Conservation (phyloP, 179 eudicot genomes). For the Silene vulgaris region DNA sequence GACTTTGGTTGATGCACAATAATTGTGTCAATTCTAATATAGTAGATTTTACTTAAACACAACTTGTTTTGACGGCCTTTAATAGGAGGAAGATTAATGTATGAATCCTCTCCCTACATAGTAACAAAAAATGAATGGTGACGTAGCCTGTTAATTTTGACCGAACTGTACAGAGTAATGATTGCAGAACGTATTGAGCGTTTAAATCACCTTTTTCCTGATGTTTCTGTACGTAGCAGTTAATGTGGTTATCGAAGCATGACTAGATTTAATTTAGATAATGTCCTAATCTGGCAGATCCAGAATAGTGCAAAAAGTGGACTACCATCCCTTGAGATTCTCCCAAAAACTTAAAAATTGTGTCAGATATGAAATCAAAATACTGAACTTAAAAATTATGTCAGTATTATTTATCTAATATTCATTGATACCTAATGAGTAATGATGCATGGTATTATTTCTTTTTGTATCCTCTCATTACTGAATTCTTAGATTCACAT, state of each 20-base stretch:
- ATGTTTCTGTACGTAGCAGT: background rate
- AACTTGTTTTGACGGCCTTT: background rate
- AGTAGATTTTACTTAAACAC: background rate
- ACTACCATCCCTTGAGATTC: background rate
- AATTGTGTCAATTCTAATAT: background rate
- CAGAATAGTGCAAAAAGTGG: background rate
- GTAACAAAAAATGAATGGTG: conserved; percentile 3
- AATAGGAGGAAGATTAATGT: background rate
- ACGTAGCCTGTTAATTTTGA: background rate
- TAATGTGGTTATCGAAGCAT: background rate
- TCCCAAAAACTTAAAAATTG: background rate
- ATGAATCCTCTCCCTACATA: background rate
- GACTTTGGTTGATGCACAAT: conserved; percentile 14
- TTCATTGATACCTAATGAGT: background rate
- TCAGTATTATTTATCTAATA: background rate
- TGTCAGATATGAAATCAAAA: background rate
- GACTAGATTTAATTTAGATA: background rate
- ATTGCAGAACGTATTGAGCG: background rate
- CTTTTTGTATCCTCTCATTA: background rate
- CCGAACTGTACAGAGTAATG: background rate
- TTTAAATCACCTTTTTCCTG: background rate
- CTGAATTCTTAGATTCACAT: background rate
- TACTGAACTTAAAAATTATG: too few species aligned
- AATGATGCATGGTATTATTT: background rate
- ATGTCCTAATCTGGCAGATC: background rate